These are phyloP conservation scores for Aspergillus latus DNA, from an alignment of 2,329 filamentous ascomycete genomes.

Conservation along the genomic window DNA sequence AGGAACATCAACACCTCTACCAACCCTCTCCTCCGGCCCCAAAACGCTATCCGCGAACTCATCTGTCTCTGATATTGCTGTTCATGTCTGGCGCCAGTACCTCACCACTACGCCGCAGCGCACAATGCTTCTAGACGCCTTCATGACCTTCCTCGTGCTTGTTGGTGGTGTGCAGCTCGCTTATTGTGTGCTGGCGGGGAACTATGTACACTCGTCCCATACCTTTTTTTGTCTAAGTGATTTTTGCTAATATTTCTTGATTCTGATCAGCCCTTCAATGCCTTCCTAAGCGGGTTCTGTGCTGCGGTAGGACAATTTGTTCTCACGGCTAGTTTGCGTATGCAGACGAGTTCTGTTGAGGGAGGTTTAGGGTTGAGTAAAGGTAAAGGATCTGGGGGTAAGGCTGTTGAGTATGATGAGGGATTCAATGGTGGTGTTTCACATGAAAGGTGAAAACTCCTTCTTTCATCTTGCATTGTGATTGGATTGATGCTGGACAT, in stretches of 20 bases:
- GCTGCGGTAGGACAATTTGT: slow-evolving; percentile 97
- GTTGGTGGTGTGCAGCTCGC: slow-evolving; percentile 89
- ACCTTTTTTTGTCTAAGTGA: background rate
- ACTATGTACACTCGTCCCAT: slow-evolving; percentile 66
- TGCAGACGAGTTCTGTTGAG: slow-evolving; percentile 70
- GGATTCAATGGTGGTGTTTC: slow-evolving; percentile 27
- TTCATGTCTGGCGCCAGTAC: slow-evolving; percentile 76
- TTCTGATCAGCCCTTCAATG: slow-evolving; percentile 81
- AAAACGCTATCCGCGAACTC: slow-evolving; percentile 41
- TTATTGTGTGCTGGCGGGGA: slow-evolving; percentile 88
- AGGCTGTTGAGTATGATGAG: slow-evolving; percentile 10
- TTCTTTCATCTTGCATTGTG: background rate
- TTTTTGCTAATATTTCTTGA: background rate
- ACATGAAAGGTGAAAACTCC: slow-evolving; percentile 41
- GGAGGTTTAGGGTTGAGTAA: slow-evolving; percentile 27
- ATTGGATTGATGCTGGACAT: too few species aligned
- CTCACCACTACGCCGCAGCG: slow-evolving; percentile 78
- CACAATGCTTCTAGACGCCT: slow-evolving; percentile 86
- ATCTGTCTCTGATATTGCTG: slow-evolving; percentile 58
- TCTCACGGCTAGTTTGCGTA: slow-evolving; percentile 82
- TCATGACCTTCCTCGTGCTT: slow-evolving; percentile 81
- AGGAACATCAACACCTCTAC: slow-evolving; percentile 1
- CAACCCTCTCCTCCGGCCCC: slow-evolving; percentile 33
- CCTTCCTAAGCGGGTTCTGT: slow-evolving; percentile 92
- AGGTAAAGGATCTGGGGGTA: slow-evolving; percentile 28